Evolutionary conservation across 805 yeast species (phyloP), one percentile per base, ranked within the genome.

Genomic region (Candida ficus): DNA sequence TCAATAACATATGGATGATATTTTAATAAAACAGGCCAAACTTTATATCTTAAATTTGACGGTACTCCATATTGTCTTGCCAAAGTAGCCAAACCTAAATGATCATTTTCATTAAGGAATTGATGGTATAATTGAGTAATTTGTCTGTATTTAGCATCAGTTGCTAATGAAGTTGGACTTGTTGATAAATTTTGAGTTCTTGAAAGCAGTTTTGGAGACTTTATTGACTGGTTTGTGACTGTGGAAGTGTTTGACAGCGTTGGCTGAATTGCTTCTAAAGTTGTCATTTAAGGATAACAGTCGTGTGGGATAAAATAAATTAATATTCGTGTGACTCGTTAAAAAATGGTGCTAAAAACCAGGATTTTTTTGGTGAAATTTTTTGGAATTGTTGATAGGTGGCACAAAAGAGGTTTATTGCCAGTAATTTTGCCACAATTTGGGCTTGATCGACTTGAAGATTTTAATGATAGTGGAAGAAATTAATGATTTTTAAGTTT

Each of bases 61-160:
- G 97, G 97, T 21, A 89, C 68, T 4, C 98, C 97, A 42, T 78
- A 68, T 49, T 82, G 89, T 47, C 96, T 71, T 5, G 95, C 91
- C 7, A 90, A 61, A 48, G 78, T 67, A 1, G 97, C 95, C 35
- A 90, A 62, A 0, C 89, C 86, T 35, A 80, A 78, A 42, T 80
- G 80, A 54, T 90, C 84, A 42, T 75, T 76, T 14, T 70, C 67
- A 35, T 64, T 66, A 5, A 89, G 60, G 50, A 78, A 78, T 32
- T 68, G 63, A 32, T 76, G 69, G 47, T 86, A 78, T 19, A 78
- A 64, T 19, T 69, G 68, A 33, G 80, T 69, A 14, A 41, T 19
- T 14, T 33, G 33, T 28, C 29, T 37, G 5, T 20, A 35, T 13
- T 21, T 25, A 2, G 33, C 25, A 14, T 14, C 34, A 12, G 28